Base-by-base conservation (phyloP, 331 rosid species). In the Erythrophleum ivorense region DNA sequence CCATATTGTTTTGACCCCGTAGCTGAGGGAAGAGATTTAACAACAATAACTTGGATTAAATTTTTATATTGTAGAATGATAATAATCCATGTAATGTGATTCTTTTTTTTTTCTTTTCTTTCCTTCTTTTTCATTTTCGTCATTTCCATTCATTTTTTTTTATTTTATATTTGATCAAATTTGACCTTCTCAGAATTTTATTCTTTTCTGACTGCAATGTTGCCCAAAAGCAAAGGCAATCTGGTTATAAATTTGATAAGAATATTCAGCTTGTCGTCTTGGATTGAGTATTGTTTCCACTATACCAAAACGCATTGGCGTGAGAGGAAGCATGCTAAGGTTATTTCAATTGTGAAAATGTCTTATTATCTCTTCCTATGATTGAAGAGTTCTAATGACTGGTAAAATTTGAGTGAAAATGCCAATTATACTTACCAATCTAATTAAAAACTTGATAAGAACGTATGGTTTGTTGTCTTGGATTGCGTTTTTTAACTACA, bases 1-100 rank as follows among this genome's bases (percentile, higher is more conserved):
- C 70, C 41, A 41, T 60, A 34, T 69, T 21, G n/a, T 43, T 43
- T 50, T 74, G 38, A 24, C 54, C 71, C 78, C 75, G n/a, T 43
- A 73, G 60, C 54, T 58, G 73, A 75, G 81, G 36, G 58, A 29
- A 5, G 71, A 65, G 74, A 65, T 24, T 79, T 80, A 83, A 84
- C 87, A 66, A 2, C 0, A 24, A 10, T 31, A 54, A 34, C 74
- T 77, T 71, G 67, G 48, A 76, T 65, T 68, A 38, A 24, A 15
- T 59, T 54, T 21, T 75, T 38, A 36, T 36, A 12, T 10, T 11
- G 75, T 73, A 55, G 83, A 83, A 64, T 72, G 19, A 71, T 83
- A 57, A 76, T 71, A 40, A 86, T 11, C 38, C 64, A 79, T n/a
- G 31, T 52, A 18, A 36, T 70, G n/a, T 38, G 76, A 50, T 85